Evolutionary conservation across 352 stramenopile genomes (phyloP).

Genomic region (Phytopythium mirpurense): DNA sequence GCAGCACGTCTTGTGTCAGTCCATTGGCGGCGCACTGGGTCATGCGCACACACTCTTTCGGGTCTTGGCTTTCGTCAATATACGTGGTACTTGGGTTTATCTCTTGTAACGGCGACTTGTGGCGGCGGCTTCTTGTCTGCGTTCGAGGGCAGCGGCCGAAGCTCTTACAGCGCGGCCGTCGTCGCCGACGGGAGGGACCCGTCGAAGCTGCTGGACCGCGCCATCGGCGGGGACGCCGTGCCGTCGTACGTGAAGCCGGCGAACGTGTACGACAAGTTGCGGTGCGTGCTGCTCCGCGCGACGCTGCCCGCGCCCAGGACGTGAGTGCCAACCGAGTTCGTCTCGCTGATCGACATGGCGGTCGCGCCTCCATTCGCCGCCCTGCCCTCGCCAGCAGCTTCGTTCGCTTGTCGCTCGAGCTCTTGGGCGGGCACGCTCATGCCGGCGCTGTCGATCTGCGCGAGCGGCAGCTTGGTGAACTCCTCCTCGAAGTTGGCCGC

Average conservation of each 20-base stretch:
- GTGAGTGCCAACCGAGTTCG: neutral
- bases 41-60: no score
- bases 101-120: neutral
- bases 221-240: conserved; percentile 36
- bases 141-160: neutral
- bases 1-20: neutral
- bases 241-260: conserved; percentile 79
- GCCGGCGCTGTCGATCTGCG: conserved; percentile 49
- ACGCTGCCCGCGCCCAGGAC: conserved; percentile 23
- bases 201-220: conserved; percentile 30
- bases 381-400: neutral
- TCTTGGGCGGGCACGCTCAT: conserved; percentile 55
- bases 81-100: conserved; percentile 4
- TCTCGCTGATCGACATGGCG: conserved; percentile 12
- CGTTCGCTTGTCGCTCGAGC: conserved; percentile 17
- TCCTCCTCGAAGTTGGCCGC: conserved; percentile 82
- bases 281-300: conserved; percentile 33
- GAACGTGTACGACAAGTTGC: conserved; percentile 80
- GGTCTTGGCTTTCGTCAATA: neutral
- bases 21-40: neutral
- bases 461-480: conserved; percentile 79
- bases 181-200: conserved; percentile 1
- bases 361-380: conserved; percentile 10
- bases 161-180: no score
- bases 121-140: neutral